phyloP scores from a whole-genome alignment of 1,284 basidiomycete genomes.

The Thecaphora frezii region DNA sequence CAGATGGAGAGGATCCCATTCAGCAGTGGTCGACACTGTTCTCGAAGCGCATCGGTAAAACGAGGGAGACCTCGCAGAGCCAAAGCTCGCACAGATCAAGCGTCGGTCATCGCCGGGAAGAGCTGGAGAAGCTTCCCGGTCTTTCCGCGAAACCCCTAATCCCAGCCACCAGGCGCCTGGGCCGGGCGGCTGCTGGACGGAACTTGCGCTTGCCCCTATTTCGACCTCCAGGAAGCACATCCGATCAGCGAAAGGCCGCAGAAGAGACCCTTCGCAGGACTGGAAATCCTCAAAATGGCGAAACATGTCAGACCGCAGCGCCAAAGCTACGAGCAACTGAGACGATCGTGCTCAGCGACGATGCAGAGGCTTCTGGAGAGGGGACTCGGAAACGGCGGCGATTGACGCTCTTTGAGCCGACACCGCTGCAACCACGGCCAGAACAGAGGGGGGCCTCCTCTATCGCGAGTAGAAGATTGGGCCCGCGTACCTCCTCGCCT shows the following conservation, averaged over 20 bases:
- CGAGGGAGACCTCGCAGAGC: background rate
- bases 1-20: constrained; percentile 5
- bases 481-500: no score
- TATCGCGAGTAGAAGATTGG: no score
- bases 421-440: background rate
- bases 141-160: background rate
- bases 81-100: no score
- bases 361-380: background rate
- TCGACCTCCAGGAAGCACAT: constrained; percentile 14
- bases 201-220: constrained; percentile 16
- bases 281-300: background rate
- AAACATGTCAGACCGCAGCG: background rate
- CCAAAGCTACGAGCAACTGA: background rate
- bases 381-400: background rate
- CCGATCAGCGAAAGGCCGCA: constrained; percentile 19
- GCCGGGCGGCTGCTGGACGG: constrained; percentile 6
- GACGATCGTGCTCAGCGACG: background rate
- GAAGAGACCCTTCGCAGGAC: background rate
- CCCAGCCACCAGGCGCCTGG: background rate
- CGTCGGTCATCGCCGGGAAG: no score
- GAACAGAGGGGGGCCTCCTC: no score
- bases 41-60: constrained; percentile 5
- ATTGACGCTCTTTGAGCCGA: constrained; percentile 1
- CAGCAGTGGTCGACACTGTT: constrained; percentile 30
- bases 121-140: background rate